These are phyloP conservation scores for Globisporangium takayamanum DNA, from an alignment of 352 stramenopile species.

Conservation along the genomic window DNA sequence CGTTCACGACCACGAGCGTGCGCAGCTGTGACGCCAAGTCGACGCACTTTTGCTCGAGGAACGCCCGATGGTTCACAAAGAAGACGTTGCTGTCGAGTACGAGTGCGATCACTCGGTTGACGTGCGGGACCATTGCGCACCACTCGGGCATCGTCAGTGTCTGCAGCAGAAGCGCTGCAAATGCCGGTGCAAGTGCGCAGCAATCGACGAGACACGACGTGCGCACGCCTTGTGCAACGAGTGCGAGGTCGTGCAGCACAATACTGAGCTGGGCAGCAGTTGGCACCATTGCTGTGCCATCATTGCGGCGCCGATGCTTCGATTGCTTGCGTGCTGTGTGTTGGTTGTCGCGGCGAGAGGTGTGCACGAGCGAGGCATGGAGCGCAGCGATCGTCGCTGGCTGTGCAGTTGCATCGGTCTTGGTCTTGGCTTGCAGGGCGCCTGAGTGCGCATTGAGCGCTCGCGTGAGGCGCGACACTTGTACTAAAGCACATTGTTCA, in stretches of 20 bases:
- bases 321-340: neutral
- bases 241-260: slow-evolving; percentile 29
- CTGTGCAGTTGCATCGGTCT: too few species aligned
- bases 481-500: too few species aligned
- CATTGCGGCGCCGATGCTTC: neutral
- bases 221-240: slow-evolving; percentile 31
- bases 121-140: neutral
- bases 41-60: slow-evolving; percentile 28
- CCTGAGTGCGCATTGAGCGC: too few species aligned
- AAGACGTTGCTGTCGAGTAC: slow-evolving; percentile 37
- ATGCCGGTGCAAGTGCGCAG: slow-evolving; percentile 22
- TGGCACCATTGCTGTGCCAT: neutral
- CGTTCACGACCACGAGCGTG: slow-evolving; percentile 26
- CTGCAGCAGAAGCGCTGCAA: slow-evolving; percentile 18
- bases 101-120: slow-evolving; percentile 18
- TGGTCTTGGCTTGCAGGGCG: too few species aligned
- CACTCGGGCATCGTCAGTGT: slow-evolving; percentile 6
- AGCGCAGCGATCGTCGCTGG: neutral
- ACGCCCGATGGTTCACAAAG: slow-evolving; percentile 28
- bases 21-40: slow-evolving; percentile 15
- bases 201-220: slow-evolving; percentile 38
- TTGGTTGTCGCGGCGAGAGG: neutral
- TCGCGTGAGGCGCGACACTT: too few species aligned
- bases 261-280: slow-evolving; percentile 18
- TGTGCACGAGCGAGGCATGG: neutral